Evolutionary conservation across 768 basidiomycete genomes (phyloP).

Genomic region (Psilocybe sp.): DNA sequence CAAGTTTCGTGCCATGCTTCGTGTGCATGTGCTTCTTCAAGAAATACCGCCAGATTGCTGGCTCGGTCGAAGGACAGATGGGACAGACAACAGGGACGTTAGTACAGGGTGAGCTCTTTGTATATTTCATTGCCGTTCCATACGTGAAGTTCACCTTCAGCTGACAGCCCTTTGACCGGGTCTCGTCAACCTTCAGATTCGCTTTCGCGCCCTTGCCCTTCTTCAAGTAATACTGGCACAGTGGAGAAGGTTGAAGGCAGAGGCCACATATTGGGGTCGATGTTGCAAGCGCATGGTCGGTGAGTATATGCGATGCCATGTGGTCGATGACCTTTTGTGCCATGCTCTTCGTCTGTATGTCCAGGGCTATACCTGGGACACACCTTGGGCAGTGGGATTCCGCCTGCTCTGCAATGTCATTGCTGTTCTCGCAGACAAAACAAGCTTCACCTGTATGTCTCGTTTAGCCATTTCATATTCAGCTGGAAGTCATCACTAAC

Average conservation of each 20-base stretch:
- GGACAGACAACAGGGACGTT: too few relatives aligned
- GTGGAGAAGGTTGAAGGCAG: slow-evolving; percentile 18
- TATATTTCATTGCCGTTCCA: slow-evolving; percentile 8
- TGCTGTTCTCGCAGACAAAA: slow-evolving; percentile 16
- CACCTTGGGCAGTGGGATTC: slow-evolving; percentile 10
- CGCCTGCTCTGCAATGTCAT: not conserved
- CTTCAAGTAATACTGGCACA: slow-evolving; percentile 16
- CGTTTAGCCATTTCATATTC: not conserved
- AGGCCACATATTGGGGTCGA: slow-evolving; percentile 20
- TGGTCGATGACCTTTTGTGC: slow-evolving; percentile 18
- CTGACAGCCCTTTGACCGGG: slow-evolving; percentile 14
- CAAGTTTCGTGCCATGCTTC: too few relatives aligned
- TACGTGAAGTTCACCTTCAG: slow-evolving; percentile 16
- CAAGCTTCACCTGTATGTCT: slow-evolving; percentile 15
- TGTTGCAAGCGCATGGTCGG: slow-evolving; percentile 9
- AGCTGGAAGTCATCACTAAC: not conserved
- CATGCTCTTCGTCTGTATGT: not conserved
- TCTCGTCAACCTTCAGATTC: slow-evolving; percentile 14
- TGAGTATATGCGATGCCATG: slow-evolving; percentile 19
- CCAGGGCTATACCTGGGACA: slow-evolving; percentile 2
- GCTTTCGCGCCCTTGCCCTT: slow-evolving; percentile 18
- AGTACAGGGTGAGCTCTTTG: not conserved
- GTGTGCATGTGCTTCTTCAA: too few relatives aligned
- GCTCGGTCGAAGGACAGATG: too few relatives aligned
- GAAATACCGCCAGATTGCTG: too few relatives aligned